A percentile compares a stretch with the other conserved stretches of the same genome.
These are phyloP conservation scores for Tricholomella constricta DNA, from an alignment of 768 basidiomycete genomes.

Conservation along the genomic window DNA sequence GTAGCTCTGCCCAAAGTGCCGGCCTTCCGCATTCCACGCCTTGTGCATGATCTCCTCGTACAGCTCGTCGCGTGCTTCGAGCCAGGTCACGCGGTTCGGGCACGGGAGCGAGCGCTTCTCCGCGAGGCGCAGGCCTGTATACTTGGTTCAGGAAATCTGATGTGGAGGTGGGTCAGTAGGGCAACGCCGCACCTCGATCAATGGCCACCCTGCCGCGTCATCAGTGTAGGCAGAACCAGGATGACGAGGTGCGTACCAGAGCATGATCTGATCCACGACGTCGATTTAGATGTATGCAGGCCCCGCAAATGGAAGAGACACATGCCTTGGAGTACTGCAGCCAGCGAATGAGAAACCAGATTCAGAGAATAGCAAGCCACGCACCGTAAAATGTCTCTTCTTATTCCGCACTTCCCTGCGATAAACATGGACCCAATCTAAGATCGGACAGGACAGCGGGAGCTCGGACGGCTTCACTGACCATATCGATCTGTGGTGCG, in stretches of 20 bases:
- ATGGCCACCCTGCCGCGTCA: conserved; percentile 86
- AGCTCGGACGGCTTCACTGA: conserved; percentile 36
- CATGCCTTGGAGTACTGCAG: conserved; percentile 76
- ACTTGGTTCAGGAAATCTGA: not conserved
- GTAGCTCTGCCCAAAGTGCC: conserved; percentile 86
- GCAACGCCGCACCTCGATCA: conserved; percentile 63
- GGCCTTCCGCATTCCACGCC: conserved; percentile 75
- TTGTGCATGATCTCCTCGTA: conserved; percentile 94
- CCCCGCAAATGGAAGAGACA: conserved; percentile 29
- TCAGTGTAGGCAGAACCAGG: not conserved
- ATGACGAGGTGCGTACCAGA: conserved; percentile 56
- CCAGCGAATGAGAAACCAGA: not conserved
- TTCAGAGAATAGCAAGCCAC: conserved; percentile 22
- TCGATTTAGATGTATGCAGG: too few relatives aligned
- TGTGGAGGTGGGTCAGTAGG: not conserved
- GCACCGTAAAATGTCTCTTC: conserved; percentile 81
- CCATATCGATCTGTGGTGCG: conserved; percentile 77
- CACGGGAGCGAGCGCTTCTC: conserved; percentile 95
- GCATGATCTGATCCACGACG: conserved; percentile 64
- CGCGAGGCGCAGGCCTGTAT: conserved; percentile 76
- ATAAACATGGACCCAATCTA: conserved; percentile 14
- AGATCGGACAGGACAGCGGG: conserved; percentile 6
- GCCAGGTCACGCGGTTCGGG: conserved; percentile 71
- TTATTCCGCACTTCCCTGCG: conserved; percentile 87
- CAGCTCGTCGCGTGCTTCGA: conserved; percentile 71